Percentiles rank a stretch among this genome's conserved stretches.
phyloP scores from a whole-genome alignment of 768 basidiomycete species.

The Calocybe indica region DNA sequence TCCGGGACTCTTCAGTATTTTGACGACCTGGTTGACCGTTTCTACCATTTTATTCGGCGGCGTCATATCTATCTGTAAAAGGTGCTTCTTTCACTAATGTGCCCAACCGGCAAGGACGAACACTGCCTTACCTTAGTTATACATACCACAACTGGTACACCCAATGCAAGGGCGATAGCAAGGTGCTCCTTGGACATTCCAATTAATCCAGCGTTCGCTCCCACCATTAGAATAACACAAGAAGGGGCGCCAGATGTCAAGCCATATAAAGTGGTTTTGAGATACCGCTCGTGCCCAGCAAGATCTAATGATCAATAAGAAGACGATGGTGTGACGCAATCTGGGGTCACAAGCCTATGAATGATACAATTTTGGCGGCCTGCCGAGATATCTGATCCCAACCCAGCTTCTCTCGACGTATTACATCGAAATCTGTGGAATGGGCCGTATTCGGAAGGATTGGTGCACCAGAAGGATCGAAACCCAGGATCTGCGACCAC shows the following conservation, averaged over 20 bases:
- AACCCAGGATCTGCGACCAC: slow-evolving; percentile 72
- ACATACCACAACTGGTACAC: slow-evolving; percentile 89
- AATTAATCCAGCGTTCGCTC: slow-evolving; percentile 88
- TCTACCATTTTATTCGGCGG: slow-evolving; percentile 88
- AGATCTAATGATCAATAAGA: slow-evolving; percentile 50
- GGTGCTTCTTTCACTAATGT: too few relatives aligned
- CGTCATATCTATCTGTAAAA: slow-evolving; percentile 87
- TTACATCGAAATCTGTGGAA: slow-evolving; percentile 53
- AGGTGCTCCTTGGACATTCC: slow-evolving; percentile 96
- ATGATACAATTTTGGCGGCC: slow-evolving; percentile 90
- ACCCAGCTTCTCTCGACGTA: slow-evolving; percentile 79
- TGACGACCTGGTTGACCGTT: slow-evolving; percentile 87
- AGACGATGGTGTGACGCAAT: neutral
- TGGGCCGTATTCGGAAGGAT: slow-evolving; percentile 65
- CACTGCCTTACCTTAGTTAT: slow-evolving; percentile 73
- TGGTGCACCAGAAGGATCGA: slow-evolving; percentile 67
- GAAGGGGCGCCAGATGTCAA: slow-evolving; percentile 92
- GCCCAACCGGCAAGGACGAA: neutral
- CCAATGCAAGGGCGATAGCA: slow-evolving; percentile 88
- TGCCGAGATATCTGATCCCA: slow-evolving; percentile 94
- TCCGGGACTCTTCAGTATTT: slow-evolving; percentile 89
- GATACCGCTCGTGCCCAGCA: slow-evolving; percentile 91
- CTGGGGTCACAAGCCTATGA: slow-evolving; percentile 55
- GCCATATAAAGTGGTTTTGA: slow-evolving; percentile 92
- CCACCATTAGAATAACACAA: slow-evolving; percentile 89